Evolutionary conservation across 345 rosid genomes (phyloP).

Genomic region (Eucalyptus curtisii): DNA sequence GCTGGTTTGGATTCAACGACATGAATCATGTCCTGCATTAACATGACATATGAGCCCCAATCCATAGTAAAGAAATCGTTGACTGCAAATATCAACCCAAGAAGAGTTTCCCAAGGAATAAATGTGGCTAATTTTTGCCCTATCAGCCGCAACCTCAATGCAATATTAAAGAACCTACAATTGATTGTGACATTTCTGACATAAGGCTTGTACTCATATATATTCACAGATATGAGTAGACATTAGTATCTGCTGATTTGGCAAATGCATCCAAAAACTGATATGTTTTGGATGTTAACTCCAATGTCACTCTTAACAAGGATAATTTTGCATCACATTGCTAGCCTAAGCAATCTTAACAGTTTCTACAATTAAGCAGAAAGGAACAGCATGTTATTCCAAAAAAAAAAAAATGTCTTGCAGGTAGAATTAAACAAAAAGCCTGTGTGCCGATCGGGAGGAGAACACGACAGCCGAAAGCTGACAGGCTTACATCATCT

Average conservation of each 20-base stretch:
- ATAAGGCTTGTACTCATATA: background rate
- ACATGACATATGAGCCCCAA: background rate
- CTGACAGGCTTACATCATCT: constrained; percentile 43
- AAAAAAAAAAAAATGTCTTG: background rate
- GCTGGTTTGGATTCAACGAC: constrained; percentile 68
- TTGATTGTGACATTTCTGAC: background rate
- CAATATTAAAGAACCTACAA: background rate
- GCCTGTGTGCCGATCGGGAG: background rate
- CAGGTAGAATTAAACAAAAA: background rate
- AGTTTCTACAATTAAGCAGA: background rate
- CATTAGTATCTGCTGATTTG: background rate
- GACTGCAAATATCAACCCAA: background rate
- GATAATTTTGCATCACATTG: background rate
- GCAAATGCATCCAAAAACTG: background rate
- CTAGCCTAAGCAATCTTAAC: background rate
- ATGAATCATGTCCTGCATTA: constrained; percentile 70
- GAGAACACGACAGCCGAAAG: background rate
- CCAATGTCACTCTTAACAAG: background rate
- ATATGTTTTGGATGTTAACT: background rate
- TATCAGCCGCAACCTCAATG: background rate
- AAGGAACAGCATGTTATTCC: background rate
- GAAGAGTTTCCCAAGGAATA: background rate
- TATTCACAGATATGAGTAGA: background rate
- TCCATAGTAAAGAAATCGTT: background rate
- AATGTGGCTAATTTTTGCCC: background rate